Evolutionary conservation across 2,329 filamentous ascomycete genomes (phyloP), one percentile per base, ranked within the genome.

Genomic region (Sarocladiaceae sp.): DNA sequence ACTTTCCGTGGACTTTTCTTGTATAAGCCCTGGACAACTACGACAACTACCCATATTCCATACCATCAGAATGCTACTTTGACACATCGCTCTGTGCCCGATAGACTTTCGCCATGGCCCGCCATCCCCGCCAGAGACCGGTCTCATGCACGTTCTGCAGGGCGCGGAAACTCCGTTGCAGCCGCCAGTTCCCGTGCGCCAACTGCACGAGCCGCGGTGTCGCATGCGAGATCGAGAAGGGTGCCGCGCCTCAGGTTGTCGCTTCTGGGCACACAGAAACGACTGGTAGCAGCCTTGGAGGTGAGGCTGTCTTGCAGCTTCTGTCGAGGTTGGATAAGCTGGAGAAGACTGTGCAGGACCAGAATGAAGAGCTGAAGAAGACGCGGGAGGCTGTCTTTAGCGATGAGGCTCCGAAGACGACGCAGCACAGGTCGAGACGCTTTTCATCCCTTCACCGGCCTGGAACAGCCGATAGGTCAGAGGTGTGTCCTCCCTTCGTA

Each of bases 161-260:
- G 23, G 29, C 37, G n/a, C 37, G 37, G 24, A 41, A 41, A 29
- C 37, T 41, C 37, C 37, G 37, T 18, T 41, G 37, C 15, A 41
- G 19, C 19, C 37, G 37, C 4, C 37, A 41, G 12, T 41, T 29
- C 15, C 37, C 37, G 12, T 41, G 37, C 19, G 26, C 37, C 11
- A 41, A 41, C 9, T 41, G 37, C 23, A 41, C 37, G n/a, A 41
- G 37, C 24, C 37, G 37, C 12, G 37, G 37, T 29, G 37, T 41
- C 9, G 29, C 29, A 16, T 41, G 37, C 19, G 37, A 41, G 23
- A 21, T 41, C 3, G 37, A 24, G 10, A 29, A 15, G 18, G 37
- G 37, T 10, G 37, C 29, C 19, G 37, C 29, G 21, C 37, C 37
- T 18, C 24, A 21, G 4, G 23, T 12, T n/a, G 24, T 23, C 6